These are phyloP conservation scores for Ogataea salicorniae DNA, from an alignment of 805 yeast species.

Conservation along the genomic window DNA sequence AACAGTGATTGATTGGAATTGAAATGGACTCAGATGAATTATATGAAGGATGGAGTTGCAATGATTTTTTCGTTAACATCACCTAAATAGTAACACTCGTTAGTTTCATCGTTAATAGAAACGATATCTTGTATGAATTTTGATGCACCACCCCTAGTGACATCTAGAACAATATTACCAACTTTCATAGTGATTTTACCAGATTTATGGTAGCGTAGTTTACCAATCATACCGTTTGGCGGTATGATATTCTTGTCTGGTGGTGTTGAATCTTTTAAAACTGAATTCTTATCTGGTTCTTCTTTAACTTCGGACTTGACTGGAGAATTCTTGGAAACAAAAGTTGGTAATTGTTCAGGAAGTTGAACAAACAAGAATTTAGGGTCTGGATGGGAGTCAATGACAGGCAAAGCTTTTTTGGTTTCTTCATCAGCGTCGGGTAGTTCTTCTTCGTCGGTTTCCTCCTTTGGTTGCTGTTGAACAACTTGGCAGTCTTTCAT, in stretches of 20 bases:
- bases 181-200: conserved; percentile 74
- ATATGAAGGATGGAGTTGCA: conserved; percentile 46
- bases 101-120: conserved; percentile 33
- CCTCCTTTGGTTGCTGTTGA: conserved; percentile 1
- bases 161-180: conserved; percentile 65
- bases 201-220: conserved; percentile 71
- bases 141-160: conserved; percentile 65
- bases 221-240: conserved; percentile 61
- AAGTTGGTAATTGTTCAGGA: conserved; percentile 26
- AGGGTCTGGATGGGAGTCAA: conserved; percentile 1
- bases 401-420: conserved; percentile 1
- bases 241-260: neutral
- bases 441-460: conserved; percentile 8
- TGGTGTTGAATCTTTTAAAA: neutral
- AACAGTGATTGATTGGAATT: neutral
- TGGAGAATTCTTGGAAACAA: conserved; percentile 8
- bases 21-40: neutral
- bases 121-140: conserved; percentile 72
- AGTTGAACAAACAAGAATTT: conserved; percentile 26
- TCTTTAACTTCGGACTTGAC: conserved; percentile 7
- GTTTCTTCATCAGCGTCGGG: conserved; percentile 3
- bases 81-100: conserved; percentile 47
- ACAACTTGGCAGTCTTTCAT: conserved; percentile 11
- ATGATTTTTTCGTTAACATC: conserved; percentile 51
- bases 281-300: neutral